Conservation (phyloP, 345 rosid species). For the Combretum micranthum region DNA sequence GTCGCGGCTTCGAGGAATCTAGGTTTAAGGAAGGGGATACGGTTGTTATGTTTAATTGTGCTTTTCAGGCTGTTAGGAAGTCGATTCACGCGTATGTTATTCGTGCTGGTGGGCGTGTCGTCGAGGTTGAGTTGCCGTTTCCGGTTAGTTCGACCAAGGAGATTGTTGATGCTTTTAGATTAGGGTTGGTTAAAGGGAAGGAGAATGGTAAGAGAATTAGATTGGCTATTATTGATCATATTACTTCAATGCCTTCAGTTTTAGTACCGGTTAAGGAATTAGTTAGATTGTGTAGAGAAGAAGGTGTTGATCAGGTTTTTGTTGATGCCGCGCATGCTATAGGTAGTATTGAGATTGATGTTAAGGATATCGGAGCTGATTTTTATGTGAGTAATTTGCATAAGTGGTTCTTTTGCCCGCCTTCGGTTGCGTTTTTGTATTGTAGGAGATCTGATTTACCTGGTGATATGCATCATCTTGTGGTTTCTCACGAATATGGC, state of each 20-base stretch:
- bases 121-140: slow-evolving; percentile 78
- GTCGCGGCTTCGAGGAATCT: slow-evolving; percentile 68
- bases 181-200: slow-evolving; percentile 57
- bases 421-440: slow-evolving; percentile 78
- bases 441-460: slow-evolving; percentile 33
- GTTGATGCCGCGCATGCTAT: slow-evolving; percentile 94
- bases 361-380: slow-evolving; percentile 90
- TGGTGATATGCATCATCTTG: slow-evolving; percentile 77
- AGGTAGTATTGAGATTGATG: slow-evolving; percentile 77
- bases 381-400: slow-evolving; percentile 81
- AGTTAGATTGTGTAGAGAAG: slow-evolving; percentile 72
- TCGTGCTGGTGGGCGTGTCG: slow-evolving; percentile 81
- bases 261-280: slow-evolving; percentile 70
- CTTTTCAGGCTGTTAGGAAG: slow-evolving; percentile 76
- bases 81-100: slow-evolving; percentile 82
- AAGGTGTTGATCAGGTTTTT: slow-evolving; percentile 84
- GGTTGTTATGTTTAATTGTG: slow-evolving; percentile 78
- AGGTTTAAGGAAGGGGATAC: slow-evolving; percentile 57
- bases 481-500: slow-evolving; percentile 86
- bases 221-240: slow-evolving; percentile 88
- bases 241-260: slow-evolving; percentile 87
- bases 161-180: slow-evolving; percentile 50
- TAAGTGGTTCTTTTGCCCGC: slow-evolving; percentile 96
- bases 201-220: slow-evolving; percentile 57
- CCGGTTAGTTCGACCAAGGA: slow-evolving; percentile 63